Evolutionary conservation across 2,329 filamentous ascomycete genomes (phyloP), one percentile per base, ranked within the genome.

Genomic region (Berkeleyomyces basicola): DNA sequence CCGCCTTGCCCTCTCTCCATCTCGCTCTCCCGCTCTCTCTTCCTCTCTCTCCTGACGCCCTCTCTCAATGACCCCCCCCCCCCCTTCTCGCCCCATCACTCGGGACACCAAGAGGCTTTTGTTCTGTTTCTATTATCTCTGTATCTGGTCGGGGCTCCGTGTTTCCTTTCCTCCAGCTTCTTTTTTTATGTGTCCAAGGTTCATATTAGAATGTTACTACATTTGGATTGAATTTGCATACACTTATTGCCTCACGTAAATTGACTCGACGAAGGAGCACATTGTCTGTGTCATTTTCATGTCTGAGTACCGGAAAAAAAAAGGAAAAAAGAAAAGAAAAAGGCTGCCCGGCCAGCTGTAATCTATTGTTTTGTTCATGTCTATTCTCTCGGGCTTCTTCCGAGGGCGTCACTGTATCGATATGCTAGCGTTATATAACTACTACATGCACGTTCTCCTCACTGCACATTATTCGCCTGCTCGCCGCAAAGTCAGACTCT

Each of bases 71-170:
- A 51, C 58, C 23, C 23, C 23, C 23, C 23, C 23, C 23, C 23
- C 23, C 23, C 58, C 33, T 16, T 42, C 58, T 42, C 42, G 16
- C 58, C 51, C 37, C 43, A 44, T 39, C 44, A 31, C 36, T 16
- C 10, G 31, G 40, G 36, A 16, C 36, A 61, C 44, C 9, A 33
- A 42, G 42, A 51, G 39, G 59, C 40, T 16, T 59, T 23, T 64
- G 49, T 61, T 53, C 33, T 60, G 47, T 61, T 63, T 58, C 57
- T 57, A 63, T 46, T 58, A 58, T 63, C 33, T 53, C 60, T 55
- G 46, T 43, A 7, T 49, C 44, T n/a, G 46, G 58, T 49, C 40
- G 33, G 46, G 40, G 46, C 58, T 63, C 61, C 42, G 16, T 60
- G 55, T 63, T 51, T 46, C 43, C 43, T 43, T 59, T 44, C 36